These are phyloP conservation scores for Nothophoma quercina DNA, from an alignment of 2,329 filamentous ascomycete genomes.

Conservation along the genomic window DNA sequence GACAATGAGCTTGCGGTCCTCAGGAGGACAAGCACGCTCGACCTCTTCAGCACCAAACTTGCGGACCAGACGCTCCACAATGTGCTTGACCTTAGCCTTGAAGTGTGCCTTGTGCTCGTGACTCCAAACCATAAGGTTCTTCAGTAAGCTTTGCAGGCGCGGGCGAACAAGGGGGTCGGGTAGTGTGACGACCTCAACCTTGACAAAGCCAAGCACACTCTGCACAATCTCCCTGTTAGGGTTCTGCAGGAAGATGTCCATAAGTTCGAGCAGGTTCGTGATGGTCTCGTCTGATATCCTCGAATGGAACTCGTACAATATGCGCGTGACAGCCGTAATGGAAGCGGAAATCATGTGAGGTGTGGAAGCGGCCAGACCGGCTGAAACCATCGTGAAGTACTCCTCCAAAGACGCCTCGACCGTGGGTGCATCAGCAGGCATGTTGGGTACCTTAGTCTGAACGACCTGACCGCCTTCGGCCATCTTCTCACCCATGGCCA, in stretches of 20 bases:
- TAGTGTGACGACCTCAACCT: slow-evolving; percentile 89
- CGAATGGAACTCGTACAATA: slow-evolving; percentile 88
- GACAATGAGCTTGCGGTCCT: slow-evolving; percentile 85
- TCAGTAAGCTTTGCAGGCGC: slow-evolving; percentile 78
- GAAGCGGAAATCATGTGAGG: slow-evolving; percentile 98
- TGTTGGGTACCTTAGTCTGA: slow-evolving; percentile 85
- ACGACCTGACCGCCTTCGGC: slow-evolving; percentile 77
- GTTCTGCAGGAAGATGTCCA: slow-evolving; percentile 94
- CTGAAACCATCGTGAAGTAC: slow-evolving; percentile 98
- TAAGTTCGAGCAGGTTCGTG: slow-evolving; percentile 86
- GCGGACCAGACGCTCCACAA: slow-evolving; percentile 91
- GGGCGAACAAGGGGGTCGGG: slow-evolving; percentile 81
- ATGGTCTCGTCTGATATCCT: slow-evolving; percentile 73
- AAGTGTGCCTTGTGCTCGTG: slow-evolving; percentile 98
- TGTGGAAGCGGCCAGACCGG: slow-evolving; percentile 88
- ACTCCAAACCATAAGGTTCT: slow-evolving; percentile 93
- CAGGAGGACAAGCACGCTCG: slow-evolving; percentile 81
- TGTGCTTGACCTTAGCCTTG: slow-evolving; percentile 97
- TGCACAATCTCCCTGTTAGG: slow-evolving; percentile 97
- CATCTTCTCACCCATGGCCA: slow-evolving; percentile 87
- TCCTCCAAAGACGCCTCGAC: slow-evolving; percentile 87
- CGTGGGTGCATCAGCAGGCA: slow-evolving; percentile 79
- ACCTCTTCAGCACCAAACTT: slow-evolving; percentile 86
- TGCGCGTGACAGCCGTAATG: slow-evolving; percentile 93
- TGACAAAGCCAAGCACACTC: slow-evolving; percentile 93